Conservation (phyloP, 2,329 filamentous ascomycete species). For the Penicillium italicum region DNA sequence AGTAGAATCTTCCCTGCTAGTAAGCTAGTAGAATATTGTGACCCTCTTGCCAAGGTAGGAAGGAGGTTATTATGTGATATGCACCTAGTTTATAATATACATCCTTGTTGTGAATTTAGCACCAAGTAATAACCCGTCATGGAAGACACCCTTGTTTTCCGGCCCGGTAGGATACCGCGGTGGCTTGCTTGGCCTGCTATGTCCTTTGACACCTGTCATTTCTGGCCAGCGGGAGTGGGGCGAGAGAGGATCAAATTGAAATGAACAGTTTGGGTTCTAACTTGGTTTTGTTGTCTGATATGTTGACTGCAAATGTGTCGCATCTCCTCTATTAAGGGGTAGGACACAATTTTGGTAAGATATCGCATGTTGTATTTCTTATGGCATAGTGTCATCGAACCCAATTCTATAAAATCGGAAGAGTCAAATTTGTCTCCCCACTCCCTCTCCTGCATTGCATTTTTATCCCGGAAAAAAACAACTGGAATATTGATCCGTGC, state of each 20-base stretch:
- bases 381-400: neutral
- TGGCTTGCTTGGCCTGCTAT: constrained; percentile 5
- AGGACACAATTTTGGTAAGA: neutral
- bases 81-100: too few relatives aligned
- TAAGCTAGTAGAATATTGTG: neutral
- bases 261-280: neutral
- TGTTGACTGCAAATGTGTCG: too few relatives aligned
- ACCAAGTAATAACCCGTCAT: neutral
- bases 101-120: neutral
- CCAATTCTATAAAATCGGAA: neutral
- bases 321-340: neutral
- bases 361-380: neutral
- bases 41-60: neutral
- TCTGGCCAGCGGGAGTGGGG: constrained; percentile 1
- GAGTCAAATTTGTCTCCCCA: neutral
- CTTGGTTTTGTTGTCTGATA: too few relatives aligned
- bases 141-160: neutral
- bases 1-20: neutral
- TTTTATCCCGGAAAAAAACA: constrained; percentile 2
- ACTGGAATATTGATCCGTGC: constrained; percentile 1
- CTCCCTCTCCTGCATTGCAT: constrained; percentile 6
- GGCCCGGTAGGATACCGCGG: neutral
- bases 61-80: neutral
- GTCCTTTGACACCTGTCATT: constrained; percentile 5
- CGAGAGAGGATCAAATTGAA: neutral